Evolutionary conservation across 73 alveolate species (phyloP), one percentile per base, ranked within the genome.

Genomic region (Halteria grandinella): DNA sequence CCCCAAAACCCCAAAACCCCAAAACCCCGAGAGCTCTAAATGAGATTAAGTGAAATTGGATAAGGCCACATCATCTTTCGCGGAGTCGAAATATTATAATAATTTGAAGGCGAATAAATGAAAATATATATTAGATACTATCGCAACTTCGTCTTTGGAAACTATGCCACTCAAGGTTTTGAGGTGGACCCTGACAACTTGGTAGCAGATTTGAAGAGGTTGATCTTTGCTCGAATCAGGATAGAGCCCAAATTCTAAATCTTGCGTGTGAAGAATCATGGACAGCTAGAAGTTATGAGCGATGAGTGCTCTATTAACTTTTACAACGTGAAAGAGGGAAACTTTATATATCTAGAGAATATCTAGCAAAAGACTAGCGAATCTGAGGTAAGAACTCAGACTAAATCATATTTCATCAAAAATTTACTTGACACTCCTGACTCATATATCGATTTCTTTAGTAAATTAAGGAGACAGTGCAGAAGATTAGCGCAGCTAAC

Each of bases 171-270:
- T 20, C 21, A 17, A 25, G 53, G 8, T n/a, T 27, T 66, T 18
- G 80, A 66, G n/a, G 18, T 66, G 12, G 80, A 66, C 52, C 69
- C 63, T 11, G 80, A 66, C 25, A 8, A n/a, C 24, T 14, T 66
- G 2, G 80, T 66, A 27, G 28, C 47, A 0, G 80, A 66, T 28
- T 25, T 66, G 43, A 66, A 66, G 37, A 66, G 66, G 47, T 45
- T 66, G 66, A 66, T 66, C 2, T 66, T 66, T 28, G 80, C 80
- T 34, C 47, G 80, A n/a, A 66, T 47, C 24, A 41, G 80, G n/a
- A 44, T 66, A n/a, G 80, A 66, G 25, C 50, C 45, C 50, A 66
- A 66, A 31, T 47, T 10, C 29, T 37, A 66, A 25, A 23, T 36
- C 20, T 53, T 66, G n/a, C 50, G 32, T 27, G 29, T 66, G 8